Base-by-base conservation (phyloP, 495 filamentous ascomycete genomes). In the Hamigera avellanea region DNA sequence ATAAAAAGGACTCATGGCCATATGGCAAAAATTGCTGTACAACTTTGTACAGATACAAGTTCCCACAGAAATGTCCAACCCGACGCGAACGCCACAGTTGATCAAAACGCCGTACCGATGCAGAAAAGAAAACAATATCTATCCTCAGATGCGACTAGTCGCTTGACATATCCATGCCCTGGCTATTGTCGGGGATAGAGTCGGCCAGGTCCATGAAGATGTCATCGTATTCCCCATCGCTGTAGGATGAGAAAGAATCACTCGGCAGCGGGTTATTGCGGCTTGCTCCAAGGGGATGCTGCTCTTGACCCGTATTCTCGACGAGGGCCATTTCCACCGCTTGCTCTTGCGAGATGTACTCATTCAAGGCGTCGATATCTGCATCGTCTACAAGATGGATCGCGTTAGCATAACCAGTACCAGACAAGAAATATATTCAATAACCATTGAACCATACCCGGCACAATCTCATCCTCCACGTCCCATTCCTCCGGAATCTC, bases 211-310 rank as follows among this genome's bases (percentile, higher is more conserved):
- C 50, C 50, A 59, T 64, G 37, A 72, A 73, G 18, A 75, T 55
- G 48, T 59, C 58, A 42, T 72, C 69, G 46, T 73, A 72, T 28
- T 75, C 69, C 14, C 71, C 73, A 41, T 80, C 70, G 28, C 73
- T 72, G 27, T 66, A 71, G 19, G 59, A 58, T 1, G 40, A 44
- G 9, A 42, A 31, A 14, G 48, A 43, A 0, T 37, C 25, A 12
- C 48, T 33, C 15, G 18, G 27, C 10, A 14, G 25, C 21, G 21
- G 31, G 47, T 45, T 12, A 23, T 41, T 41, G 35, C 14, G 8
- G 19, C 33, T 15, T 16, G 39, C 26, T 8, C 2, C 16, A 31
- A 31, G 28, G 14, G 14, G 19, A 37, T 49, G 36, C 37, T 29
- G 14, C 16, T 43, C 14, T 8, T 49, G 35, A 13, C 37, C 39